Evolutionary conservation across 1,139 yeast species (phyloP).

Genomic region (Suhomyces terraborum): DNA sequence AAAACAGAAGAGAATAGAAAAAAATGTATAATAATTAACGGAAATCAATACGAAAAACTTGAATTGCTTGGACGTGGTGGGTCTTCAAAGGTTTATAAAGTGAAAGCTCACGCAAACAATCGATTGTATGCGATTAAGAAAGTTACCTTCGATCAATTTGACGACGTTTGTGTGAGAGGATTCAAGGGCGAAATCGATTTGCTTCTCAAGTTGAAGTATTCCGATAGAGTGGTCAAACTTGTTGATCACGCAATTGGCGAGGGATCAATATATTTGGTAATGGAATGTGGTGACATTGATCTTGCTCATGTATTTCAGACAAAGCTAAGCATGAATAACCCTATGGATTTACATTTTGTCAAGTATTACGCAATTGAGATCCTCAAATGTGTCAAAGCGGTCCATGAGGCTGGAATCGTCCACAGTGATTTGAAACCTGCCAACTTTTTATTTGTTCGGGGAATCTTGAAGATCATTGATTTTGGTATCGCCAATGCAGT

Average conservation of each 20-base stretch:
- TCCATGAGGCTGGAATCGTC: conserved; percentile 84
- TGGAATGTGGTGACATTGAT: conserved; percentile 97
- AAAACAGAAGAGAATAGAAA: conserved; percentile 25
- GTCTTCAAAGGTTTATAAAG: conserved; percentile 87
- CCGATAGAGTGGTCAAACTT: conserved; percentile 75
- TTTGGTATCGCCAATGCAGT: conserved; percentile 96
- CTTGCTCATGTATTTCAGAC: conserved; percentile 77
- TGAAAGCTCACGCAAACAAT: conserved; percentile 53
- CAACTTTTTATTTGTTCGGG: conserved; percentile 84
- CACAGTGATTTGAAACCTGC: conserved; percentile 97
- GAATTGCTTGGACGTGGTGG: conserved; percentile 92
- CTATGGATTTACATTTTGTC: conserved; percentile 76
- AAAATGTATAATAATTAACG: conserved; percentile 50
- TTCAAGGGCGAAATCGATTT: conserved; percentile 90
- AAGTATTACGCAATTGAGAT: conserved; percentile 80
- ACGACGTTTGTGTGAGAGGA: conserved; percentile 68
- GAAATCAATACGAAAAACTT: conserved; percentile 66
- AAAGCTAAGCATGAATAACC: conserved; percentile 43
- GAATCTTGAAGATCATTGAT: conserved; percentile 84
- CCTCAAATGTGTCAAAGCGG: conserved; percentile 81
- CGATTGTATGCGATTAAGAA: conserved; percentile 78
- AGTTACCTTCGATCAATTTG: conserved; percentile 80
- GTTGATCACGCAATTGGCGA: conserved; percentile 71
- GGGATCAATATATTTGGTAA: conserved; percentile 68
- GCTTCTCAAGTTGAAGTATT: conserved; percentile 57